Evolutionary conservation across 768 basidiomycete species (phyloP).

Genomic region (Naematelia encephala): DNA sequence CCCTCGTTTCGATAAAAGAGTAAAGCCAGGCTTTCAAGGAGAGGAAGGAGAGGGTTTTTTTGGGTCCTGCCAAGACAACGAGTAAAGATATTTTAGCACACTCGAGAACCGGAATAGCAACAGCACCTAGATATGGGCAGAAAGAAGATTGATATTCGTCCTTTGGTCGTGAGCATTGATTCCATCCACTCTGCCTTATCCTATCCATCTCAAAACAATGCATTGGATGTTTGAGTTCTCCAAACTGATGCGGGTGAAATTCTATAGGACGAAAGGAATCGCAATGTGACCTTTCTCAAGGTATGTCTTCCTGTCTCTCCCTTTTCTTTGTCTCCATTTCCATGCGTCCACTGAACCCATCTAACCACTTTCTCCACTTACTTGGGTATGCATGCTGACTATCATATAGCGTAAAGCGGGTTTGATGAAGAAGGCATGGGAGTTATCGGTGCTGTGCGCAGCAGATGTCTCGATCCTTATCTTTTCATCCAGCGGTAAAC

Average conservation of each 20-base stretch:
- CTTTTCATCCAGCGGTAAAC: conserved; percentile 44
- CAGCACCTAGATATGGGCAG: conserved; percentile 34
- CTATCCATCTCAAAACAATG: neutral
- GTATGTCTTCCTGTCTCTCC: no score
- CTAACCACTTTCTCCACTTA: no score
- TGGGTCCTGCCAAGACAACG: neutral
- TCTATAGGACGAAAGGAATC: conserved; percentile 46
- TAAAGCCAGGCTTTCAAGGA: no score
- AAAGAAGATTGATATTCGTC: conserved; percentile 50
- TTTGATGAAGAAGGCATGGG: conserved; percentile 52
- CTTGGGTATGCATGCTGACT: neutral
- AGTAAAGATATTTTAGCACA: neutral
- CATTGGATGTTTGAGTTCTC: no score
- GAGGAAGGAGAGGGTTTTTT: neutral
- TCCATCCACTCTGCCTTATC: neutral
- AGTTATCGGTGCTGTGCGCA: conserved; percentile 46
- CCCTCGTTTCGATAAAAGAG: neutral
- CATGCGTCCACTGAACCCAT: neutral
- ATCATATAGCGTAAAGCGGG: conserved; percentile 47
- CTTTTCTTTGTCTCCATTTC: no score
- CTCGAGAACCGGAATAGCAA: neutral
- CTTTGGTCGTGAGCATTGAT: conserved; percentile 36
- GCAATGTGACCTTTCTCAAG: conserved; percentile 51
- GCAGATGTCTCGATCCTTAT: conserved; percentile 50
- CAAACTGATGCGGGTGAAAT: no score